Evolutionary conservation across 2,329 filamentous ascomycete genomes (phyloP).

Genomic region (Penicillium sp.): DNA sequence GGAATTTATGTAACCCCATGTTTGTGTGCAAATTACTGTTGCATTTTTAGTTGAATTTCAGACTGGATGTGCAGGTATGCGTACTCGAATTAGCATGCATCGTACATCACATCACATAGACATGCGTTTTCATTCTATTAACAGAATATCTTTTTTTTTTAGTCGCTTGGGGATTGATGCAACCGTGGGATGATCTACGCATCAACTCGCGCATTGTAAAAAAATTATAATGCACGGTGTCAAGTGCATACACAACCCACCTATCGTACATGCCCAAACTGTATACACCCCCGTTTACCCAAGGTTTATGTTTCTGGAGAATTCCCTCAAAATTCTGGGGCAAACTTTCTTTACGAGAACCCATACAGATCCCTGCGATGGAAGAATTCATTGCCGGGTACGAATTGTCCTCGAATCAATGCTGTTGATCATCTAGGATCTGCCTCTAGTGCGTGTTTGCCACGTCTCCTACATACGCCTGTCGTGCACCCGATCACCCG

Average conservation of each 20-base stretch:
- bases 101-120: neutral
- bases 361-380: constrained; percentile 2
- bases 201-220: neutral
- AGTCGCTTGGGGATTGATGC: constrained; percentile 6
- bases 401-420: neutral
- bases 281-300: too few species aligned
- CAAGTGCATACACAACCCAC: too few species aligned
- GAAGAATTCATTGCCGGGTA: constrained; percentile 13
- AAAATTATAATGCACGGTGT: too few species aligned
- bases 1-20: neutral
- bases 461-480: constrained; percentile 3
- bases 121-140: neutral
- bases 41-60: neutral
- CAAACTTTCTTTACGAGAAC: neutral
- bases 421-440: constrained; percentile 19
- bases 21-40: neutral
- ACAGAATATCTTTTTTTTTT: neutral
- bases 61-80: neutral
- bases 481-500: neutral
- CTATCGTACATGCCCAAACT: too few species aligned
- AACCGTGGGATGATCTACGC: constrained; percentile 24
- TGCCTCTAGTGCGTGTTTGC: constrained; percentile 3
- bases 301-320: neutral
- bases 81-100: too few species aligned
- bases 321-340: neutral